Base-by-base conservation (phyloP, 2,329 filamentous ascomycete species). In the Pyrenochaeta sp. region DNA sequence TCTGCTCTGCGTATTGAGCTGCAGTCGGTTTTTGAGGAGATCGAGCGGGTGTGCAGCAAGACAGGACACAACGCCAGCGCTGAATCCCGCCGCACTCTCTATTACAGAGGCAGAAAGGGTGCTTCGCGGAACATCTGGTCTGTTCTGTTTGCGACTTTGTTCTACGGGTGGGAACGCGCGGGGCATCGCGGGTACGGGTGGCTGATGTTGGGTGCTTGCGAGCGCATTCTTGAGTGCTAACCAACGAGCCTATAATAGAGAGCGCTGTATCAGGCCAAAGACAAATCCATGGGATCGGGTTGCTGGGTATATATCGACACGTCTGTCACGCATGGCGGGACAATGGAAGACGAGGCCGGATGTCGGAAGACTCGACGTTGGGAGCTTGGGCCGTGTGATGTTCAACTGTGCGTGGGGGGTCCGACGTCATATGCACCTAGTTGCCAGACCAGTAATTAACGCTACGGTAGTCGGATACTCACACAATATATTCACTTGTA, bases 21-120 rank as follows among this genome's bases (percentile, higher is more conserved):
- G 95, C 73, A 99, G 87, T 60, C 95, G 90, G 56, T 94, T 98
- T 83, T 99, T 99, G 74, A 98, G 88, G 60, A 99, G 88, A 78
- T 99, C 95, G 55, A 99, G 86, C 29, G 95, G 95, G 74, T 98
- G 94, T 46, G 95, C 90, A 51, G 87, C 88, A 43, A 98, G 83
- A 20, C 95, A 98, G 47, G 93, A 90, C 65, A 92, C 84, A 51
- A 92, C 84, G 57, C 95, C 95, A 54, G 95, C 95, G 61, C 89
- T 90, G 76, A 99, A 89, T 66, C 95, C 95, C 57, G 95, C 92
- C 74, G 93, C 82, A 70, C 90, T 89, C 84, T 98, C 95, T 77
- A 97, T 85, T 72, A 90, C 77, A 67, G 90, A 91, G 77, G 90
- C 87, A 75, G 85, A 70, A 23, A 76, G 53, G 76, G 82, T 51